phyloP scores from a whole-genome alignment of 345 rosid genomes.

The Litchi chinensis region DNA sequence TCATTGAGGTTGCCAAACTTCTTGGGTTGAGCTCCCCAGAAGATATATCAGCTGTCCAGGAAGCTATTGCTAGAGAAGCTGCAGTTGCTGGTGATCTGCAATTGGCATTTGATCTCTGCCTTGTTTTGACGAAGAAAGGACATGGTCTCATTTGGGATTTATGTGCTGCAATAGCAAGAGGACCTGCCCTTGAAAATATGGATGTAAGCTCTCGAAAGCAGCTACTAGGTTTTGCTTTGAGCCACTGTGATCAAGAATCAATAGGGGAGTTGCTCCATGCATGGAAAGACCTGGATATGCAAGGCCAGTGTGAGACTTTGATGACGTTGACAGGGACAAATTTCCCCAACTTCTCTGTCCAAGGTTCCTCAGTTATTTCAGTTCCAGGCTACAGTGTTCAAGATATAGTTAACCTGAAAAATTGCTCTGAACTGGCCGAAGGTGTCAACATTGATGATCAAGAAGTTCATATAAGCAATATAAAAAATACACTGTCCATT shows the following conservation, averaged over 20 bases:
- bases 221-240: slow-evolving; percentile 84
- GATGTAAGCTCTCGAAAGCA: slow-evolving; percentile 79
- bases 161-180: slow-evolving; percentile 97
- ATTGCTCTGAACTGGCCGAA: slow-evolving; percentile 50
- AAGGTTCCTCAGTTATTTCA: slow-evolving; percentile 33
- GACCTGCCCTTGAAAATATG: slow-evolving; percentile 91
- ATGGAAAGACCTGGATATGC: slow-evolving; percentile 97
- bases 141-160: slow-evolving; percentile 96
- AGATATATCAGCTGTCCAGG: slow-evolving; percentile 81
- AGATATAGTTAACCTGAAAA: slow-evolving; percentile 49
- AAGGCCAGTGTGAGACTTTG: slow-evolving; percentile 76
- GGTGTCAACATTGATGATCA: slow-evolving; percentile 44
- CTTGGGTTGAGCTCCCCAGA: slow-evolving; percentile 83
- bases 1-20: slow-evolving; percentile 93
- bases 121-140: slow-evolving; percentile 80
- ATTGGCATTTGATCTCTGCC: slow-evolving; percentile 93
- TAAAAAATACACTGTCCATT: slow-evolving; percentile 49
- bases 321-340: slow-evolving; percentile 53
- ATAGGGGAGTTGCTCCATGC: slow-evolving; percentile 89
- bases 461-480: slow-evolving; percentile 42
- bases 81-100: slow-evolving; percentile 97
- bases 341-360: slow-evolving; percentile 45
- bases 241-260: slow-evolving; percentile 95
- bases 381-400: slow-evolving; percentile 40
- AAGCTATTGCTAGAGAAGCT: slow-evolving; percentile 99